Evolutionary conservation across 495 filamentous ascomycete species (phyloP).

Genomic region (Neurospora africana): DNA sequence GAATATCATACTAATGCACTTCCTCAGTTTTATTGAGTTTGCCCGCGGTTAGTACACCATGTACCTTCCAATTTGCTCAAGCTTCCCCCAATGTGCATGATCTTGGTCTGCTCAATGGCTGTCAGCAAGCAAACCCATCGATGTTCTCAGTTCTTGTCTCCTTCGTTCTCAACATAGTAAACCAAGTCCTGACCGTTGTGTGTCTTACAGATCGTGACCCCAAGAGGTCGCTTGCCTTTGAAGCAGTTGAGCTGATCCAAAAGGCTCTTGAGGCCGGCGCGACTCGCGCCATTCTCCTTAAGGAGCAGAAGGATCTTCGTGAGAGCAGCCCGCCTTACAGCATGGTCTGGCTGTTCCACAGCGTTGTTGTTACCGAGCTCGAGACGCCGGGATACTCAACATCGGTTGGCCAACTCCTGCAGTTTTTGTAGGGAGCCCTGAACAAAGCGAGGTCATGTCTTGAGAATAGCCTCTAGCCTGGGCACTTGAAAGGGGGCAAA

Average conservation of each 20-base stretch:
- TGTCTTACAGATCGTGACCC: neutral
- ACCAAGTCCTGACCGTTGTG: neutral
- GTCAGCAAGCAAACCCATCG: neutral
- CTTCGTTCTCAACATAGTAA: neutral
- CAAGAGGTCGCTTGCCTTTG: neutral
- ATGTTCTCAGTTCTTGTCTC: neutral
- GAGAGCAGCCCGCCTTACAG: neutral
- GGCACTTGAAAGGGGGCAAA: neutral
- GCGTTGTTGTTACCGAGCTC: neutral
- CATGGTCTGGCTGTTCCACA: neutral
- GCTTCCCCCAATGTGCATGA: neutral
- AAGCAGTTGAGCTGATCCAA: neutral
- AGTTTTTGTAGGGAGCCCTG: neutral
- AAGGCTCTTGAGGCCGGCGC: neutral
- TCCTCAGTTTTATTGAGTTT: neutral
- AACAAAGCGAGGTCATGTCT: neutral
- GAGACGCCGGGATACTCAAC: neutral
- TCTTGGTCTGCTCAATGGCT: neutral
- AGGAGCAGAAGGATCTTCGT: neutral
- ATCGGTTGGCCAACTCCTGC: neutral
- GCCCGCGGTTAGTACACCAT: neutral
- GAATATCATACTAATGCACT: neutral
- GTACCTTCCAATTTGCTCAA: neutral
- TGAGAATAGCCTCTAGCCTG: neutral
- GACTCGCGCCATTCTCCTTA: neutral